Conservation (phyloP, 1,139 yeast species). For the Casaregolazyma lundiana region DNA sequence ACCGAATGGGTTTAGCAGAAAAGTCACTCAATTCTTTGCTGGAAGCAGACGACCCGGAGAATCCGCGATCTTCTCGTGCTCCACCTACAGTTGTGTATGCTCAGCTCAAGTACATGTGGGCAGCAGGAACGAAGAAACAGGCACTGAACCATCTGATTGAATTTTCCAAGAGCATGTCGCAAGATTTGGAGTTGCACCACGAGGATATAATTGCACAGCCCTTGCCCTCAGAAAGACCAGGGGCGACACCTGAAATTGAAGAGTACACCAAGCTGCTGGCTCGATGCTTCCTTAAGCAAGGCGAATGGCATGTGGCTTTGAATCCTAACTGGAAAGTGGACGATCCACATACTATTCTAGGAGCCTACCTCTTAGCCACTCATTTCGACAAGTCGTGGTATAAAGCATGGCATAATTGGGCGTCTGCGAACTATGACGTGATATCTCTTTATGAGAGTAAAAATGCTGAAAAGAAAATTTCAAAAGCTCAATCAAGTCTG, state of each 20-base stretch:
- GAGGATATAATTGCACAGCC: constrained; percentile 86
- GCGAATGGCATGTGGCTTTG: constrained; percentile 93
- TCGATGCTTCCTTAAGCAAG: constrained; percentile 92
- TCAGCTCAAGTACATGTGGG: constrained; percentile 95
- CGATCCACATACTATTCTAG: constrained; percentile 72
- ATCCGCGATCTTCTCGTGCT: constrained; percentile 66
- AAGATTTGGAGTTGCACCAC: constrained; percentile 53
- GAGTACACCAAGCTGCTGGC: constrained; percentile 86
- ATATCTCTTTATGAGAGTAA: constrained; percentile 52
- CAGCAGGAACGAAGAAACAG: constrained; percentile 81
- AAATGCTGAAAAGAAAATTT: constrained; percentile 11
- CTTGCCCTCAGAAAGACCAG: constrained; percentile 71
- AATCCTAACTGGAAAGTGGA: constrained; percentile 74
- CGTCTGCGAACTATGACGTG: constrained; percentile 93
- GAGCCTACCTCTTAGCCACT: constrained; percentile 89
- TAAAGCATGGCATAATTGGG: constrained; percentile 99
- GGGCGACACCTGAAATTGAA: constrained; percentile 70
- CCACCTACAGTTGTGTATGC: constrained; percentile 98
- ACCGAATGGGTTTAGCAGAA: constrained; percentile 87
- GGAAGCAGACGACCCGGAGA: constrained; percentile 43
- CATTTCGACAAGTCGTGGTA: constrained; percentile 93
- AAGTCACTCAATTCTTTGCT: constrained; percentile 76
- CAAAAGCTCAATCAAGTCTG: constrained; percentile 11
- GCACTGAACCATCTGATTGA: constrained; percentile 83
- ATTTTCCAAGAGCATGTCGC: constrained; percentile 87